phyloP scores from a whole-genome alignment of 2,329 filamentous ascomycete species.

The Leptoxyphium fumago region DNA sequence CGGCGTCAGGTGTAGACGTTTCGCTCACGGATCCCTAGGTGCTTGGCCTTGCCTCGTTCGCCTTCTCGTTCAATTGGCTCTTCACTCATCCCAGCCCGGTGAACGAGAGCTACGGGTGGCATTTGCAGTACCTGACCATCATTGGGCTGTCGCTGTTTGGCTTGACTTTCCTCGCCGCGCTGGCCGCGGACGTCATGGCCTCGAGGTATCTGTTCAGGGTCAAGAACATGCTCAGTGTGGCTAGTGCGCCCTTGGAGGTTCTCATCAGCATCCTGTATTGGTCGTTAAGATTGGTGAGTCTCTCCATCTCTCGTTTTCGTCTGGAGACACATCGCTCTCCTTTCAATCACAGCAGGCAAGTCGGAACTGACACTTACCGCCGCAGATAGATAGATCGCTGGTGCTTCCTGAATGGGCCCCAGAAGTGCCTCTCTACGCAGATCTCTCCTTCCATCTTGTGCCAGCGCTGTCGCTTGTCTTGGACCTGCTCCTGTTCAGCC shows the following conservation, averaged over 20 bases:
- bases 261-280: conserved; percentile 61
- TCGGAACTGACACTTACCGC: background rate
- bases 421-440: conserved; percentile 33
- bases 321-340: background rate
- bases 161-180: conserved; percentile 44
- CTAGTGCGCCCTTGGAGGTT: conserved; percentile 54
- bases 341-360: conserved; percentile 1
- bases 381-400: conserved; percentile 34
- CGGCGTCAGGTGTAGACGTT: no score
- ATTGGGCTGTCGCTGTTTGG: conserved; percentile 50
- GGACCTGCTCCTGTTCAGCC: conserved; percentile 54
- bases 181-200: conserved; percentile 50
- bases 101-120: conserved; percentile 49
- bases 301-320: conserved; percentile 6
- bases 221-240: conserved; percentile 54
- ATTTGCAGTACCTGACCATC: conserved; percentile 61
- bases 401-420: conserved; percentile 33
- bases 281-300: conserved; percentile 43
- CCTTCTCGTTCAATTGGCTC: conserved; percentile 29
- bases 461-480: conserved; percentile 49
- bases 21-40: no score
- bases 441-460: conserved; percentile 51
- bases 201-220: conserved; percentile 43
- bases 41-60: conserved; percentile 27
- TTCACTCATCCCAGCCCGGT: conserved; percentile 22